Conservation (phyloP, 78 protist genomes). For the Monocercomonoides exilis region DNA sequence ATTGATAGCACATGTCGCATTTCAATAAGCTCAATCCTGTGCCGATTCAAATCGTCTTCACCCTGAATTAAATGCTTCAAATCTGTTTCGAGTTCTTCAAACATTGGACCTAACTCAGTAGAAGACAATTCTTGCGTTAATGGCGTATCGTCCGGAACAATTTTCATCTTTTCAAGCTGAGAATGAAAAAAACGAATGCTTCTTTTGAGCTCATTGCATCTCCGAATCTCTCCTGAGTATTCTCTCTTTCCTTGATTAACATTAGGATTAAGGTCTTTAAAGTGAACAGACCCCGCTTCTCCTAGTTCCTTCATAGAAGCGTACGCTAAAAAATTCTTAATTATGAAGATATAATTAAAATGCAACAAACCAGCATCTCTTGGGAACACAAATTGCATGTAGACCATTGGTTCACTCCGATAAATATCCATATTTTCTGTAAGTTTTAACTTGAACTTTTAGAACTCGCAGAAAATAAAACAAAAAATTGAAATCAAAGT, state of each 20-base stretch:
- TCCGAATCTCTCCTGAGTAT: background rate
- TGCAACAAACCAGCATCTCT: background rate
- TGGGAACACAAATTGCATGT: background rate
- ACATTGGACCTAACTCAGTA: background rate
- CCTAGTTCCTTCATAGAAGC: background rate
- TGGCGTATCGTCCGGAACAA: background rate
- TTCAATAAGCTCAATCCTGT: conserved; percentile 7
- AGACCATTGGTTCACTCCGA: background rate
- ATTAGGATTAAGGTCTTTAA: background rate
- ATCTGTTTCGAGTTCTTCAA: background rate
- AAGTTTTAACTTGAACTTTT: conserved; percentile 67
- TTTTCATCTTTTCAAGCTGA: background rate
- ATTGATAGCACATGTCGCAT: conserved; percentile 4
- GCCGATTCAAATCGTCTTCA: background rate
- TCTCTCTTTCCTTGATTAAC: background rate
- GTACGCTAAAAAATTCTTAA: background rate
- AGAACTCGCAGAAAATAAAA: too few relatives aligned
- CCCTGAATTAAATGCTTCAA: background rate
- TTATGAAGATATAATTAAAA: background rate
- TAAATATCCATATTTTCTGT: conserved; percentile 41
- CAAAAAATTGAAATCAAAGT: too few relatives aligned
- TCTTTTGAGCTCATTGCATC: conserved; percentile 6
- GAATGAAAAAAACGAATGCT: background rate
- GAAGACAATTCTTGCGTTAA: background rate
- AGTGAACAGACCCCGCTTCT: background rate